Evolutionary conservation across 2,329 filamentous ascomycete genomes (phyloP), one percentile per base, ranked within the genome.

Genomic region (Paecilomyces niveus): DNA sequence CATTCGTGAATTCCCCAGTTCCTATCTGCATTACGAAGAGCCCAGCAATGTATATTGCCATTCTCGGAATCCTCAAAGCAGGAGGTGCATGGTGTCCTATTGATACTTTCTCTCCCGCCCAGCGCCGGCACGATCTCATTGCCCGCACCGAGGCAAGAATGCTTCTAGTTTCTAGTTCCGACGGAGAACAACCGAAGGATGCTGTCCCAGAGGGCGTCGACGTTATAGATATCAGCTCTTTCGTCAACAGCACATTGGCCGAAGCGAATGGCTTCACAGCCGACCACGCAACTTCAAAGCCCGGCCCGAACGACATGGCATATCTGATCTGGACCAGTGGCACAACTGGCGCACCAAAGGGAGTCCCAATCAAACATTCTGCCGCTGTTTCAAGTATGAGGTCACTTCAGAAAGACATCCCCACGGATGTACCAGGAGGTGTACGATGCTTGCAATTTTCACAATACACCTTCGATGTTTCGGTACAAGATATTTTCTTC

Each of bases 31-130:
- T 78, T 62, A 68, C 74, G 22, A 72, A 72, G 57, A 72, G 70
- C 53, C 67, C 72, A 2, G 69, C 72, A 9, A 35, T 70, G 15
- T 76, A 76, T 57, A 67, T 78, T 18, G 68, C 76, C n/a, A 73
- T 78, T 24, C 63, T 79, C 6, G 76, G 70, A 29, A 70, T 75
- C 24, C 62, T 79, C 54, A 78, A 78, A 59, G 71, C 75, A 29
- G 77, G 77, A 1, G 72, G 65, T 21, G 76, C 74, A 1, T 77
- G 72, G 69, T 76, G 71, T 58, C 74, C 75, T 0, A 72, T 78
- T 29, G 75, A 77, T 60, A 67, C 72, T 9, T 71, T 71, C 5
- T 75, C 72, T 18, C 74, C 74, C 15, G 32, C 70, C 10, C 71
- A 71, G 55, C 67, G 74, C 52, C 72, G 72, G n/a, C 73, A 72